phyloP scores from a whole-genome alignment of 176 grass and related monocot species.

The Luzula sylvatica region DNA sequence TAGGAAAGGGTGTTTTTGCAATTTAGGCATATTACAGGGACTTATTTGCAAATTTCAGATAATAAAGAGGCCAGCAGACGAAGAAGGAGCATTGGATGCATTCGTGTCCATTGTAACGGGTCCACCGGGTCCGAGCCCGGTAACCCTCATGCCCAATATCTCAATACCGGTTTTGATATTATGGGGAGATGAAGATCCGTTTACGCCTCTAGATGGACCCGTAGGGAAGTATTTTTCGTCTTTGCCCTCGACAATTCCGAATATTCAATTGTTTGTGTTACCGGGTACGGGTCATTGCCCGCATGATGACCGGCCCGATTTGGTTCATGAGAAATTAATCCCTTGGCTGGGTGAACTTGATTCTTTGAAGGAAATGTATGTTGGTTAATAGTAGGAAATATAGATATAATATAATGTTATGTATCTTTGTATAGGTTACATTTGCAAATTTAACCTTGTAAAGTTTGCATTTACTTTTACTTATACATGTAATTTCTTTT shows the following conservation, averaged over 20 bases:
- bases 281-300: constrained; percentile 79
- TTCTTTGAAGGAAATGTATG: background rate
- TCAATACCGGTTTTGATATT: constrained; percentile 65
- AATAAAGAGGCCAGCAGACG: constrained; percentile 50
- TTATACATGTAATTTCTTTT: background rate
- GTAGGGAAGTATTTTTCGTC: constrained; percentile 73
- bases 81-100: constrained; percentile 64
- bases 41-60: constrained; percentile 25
- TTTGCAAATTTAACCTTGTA: background rate
- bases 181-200: constrained; percentile 77
- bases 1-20: background rate
- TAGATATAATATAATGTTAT: no score
- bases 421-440: background rate
- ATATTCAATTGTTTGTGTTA: constrained; percentile 54
- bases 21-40: background rate
- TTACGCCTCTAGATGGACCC: constrained; percentile 81
- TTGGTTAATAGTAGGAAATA: no score
- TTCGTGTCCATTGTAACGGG: constrained; percentile 91
- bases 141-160: constrained; percentile 49
- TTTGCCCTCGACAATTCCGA: constrained; percentile 43
- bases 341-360: constrained; percentile 42
- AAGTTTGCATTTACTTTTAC: background rate
- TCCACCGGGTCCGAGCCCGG: constrained; percentile 61
- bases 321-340: constrained; percentile 69
- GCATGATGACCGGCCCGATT: constrained; percentile 72